Evolutionary conservation across 345 rosid genomes (phyloP), one percentile per base, ranked within the genome.

Genomic region (Trapa bicornis): DNA sequence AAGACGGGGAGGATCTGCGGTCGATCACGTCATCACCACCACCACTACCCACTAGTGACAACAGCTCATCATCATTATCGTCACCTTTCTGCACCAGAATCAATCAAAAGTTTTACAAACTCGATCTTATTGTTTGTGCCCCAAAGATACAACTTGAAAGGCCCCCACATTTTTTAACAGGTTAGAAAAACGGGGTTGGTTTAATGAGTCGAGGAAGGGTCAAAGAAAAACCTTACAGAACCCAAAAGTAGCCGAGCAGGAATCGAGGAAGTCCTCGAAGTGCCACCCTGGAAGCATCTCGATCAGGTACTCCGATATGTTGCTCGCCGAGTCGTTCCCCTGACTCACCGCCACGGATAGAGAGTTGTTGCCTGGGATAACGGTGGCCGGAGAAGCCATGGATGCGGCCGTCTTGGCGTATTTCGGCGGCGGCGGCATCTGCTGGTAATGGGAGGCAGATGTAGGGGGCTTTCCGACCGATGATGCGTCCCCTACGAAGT

Each of bases 251-350:
- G 82, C 77, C 65, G 85, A 73, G 41, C 91, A 72, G 33, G 85
- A 78, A 73, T 88, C 91, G 8, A 93, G 89, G 33, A 93, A 74
- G 62, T 88, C 96, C 64, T 93, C 96, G 15, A 89, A 89, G 62
- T 84, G 94, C 98, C 98, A 93, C 36, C 98, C 94, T 9, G 97
- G 97, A 36, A 88, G 80, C 71, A 75, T 85, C 77, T 93, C 96
- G 33, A 89, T 89, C 81, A 90, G 76, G 71, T 93, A 93, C 75
- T 93, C 96, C 0, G 98, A 93, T 66, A 93, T 86, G 54, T 84
- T 91, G 45, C 86, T 92, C 13, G 84, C 74, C 5, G 87, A 77
- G 45, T 76, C 79, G 7, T 65, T 32, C 12, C 37, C 15, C 38
- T 67, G 43, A 61, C 37, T 66, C 54, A 38, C 68, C 42, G 60